phyloP scores from a whole-genome alignment of 1,284 basidiomycete species.

The Filobasidium uniguttulatum region DNA sequence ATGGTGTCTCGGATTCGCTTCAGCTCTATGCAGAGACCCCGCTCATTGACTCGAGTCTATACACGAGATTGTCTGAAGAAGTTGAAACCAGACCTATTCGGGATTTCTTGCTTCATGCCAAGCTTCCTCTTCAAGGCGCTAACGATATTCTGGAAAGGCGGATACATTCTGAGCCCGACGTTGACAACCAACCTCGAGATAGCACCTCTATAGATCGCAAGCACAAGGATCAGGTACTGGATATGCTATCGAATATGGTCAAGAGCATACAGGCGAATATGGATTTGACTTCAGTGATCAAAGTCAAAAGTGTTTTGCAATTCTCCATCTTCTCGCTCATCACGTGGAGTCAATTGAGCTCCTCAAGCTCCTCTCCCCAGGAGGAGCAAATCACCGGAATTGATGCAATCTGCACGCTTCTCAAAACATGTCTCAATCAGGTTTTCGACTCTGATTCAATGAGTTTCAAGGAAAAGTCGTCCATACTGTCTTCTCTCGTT shows the following conservation, averaged over 20 bases:
- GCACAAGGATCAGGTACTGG: background rate
- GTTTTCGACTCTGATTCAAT: background rate
- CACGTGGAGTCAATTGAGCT: too few species aligned
- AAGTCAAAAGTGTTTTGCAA: background rate
- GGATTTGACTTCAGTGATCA: background rate
- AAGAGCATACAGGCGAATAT: background rate
- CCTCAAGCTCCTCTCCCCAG: background rate
- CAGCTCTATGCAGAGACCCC: background rate
- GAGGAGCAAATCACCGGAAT: too few species aligned
- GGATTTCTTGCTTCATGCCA: constrained; percentile 53
- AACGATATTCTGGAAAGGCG: too few species aligned
- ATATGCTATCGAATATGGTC: background rate
- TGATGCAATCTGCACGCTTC: constrained; percentile 2
- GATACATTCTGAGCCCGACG: too few species aligned
- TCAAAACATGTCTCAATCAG: too few species aligned
- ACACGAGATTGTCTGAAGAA: constrained; percentile 36
- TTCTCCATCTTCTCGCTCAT: background rate
- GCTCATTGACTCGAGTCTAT: constrained; percentile 22
- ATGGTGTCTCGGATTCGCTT: background rate
- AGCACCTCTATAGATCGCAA: too few species aligned
- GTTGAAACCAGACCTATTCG: constrained; percentile 40
- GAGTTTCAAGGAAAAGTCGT: background rate
- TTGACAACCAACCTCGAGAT: too few species aligned
- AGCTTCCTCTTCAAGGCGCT: constrained; percentile 40
- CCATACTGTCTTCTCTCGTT: background rate